Percentiles rank a stretch among this genome's conserved stretches.
Evolutionary conservation across 208 protist species (phyloP).

Genomic region (Porcisia hertigi): DNA sequence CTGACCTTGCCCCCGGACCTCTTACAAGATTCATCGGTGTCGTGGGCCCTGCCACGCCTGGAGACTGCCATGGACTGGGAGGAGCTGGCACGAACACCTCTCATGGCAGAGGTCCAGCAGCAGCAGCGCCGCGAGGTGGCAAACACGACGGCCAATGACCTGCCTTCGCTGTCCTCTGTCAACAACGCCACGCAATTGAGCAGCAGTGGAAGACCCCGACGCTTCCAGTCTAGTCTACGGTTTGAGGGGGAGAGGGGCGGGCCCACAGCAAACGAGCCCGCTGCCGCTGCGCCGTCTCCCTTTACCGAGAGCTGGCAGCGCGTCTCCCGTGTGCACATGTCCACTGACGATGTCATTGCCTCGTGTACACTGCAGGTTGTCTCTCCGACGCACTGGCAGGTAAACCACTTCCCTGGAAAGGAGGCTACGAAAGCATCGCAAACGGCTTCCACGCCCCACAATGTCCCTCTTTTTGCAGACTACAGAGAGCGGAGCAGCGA

Average conservation of each 20-base stretch:
- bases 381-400: conserved; percentile 13
- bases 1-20: background rate
- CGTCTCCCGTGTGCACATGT: conserved; percentile 13
- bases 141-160: background rate
- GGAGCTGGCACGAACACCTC: conserved; percentile 12
- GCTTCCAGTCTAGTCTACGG: background rate
- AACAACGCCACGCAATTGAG: background rate
- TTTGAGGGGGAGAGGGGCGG: background rate
- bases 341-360: conserved; percentile 25
- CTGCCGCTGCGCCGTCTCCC: background rate
- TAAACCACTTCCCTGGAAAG: background rate
- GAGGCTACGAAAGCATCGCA: background rate
- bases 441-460: background rate
- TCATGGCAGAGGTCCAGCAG: conserved; percentile 13
- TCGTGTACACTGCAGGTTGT: conserved; percentile 22
- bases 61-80: conserved; percentile 28
- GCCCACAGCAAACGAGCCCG: background rate
- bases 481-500: conserved; percentile 2
- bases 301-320: background rate
- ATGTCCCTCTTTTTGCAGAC: background rate
- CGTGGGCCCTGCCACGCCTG: conserved; percentile 15
- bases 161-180: background rate
- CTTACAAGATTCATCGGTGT: background rate
- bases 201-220: background rate
- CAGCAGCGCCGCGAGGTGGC: conserved; percentile 12